Evolutionary conservation across 257 asterid genomes (phyloP).

Genomic region (Nicotiana noctiflora): DNA sequence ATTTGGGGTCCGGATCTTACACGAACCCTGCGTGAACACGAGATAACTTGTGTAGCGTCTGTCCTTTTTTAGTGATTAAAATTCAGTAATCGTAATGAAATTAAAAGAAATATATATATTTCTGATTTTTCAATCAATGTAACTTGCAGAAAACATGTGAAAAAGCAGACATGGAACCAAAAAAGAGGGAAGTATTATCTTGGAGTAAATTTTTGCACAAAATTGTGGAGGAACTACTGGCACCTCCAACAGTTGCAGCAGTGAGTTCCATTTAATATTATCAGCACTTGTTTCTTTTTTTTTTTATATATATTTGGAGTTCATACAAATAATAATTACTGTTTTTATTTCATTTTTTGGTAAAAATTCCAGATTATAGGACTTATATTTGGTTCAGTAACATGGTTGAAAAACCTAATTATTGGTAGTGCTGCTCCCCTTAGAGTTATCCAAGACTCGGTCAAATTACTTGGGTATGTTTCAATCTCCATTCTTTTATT

Average conservation of each 20-base stretch:
- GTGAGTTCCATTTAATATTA: slow-evolving; percentile 21
- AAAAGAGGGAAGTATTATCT: not conserved
- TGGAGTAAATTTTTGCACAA: slow-evolving; percentile 29
- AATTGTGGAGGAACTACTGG: slow-evolving; percentile 37
- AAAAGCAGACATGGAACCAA: not conserved
- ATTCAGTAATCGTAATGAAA: too few relatives aligned
- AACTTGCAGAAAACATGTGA: not conserved
- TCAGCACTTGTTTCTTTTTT: not conserved
- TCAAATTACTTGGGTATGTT: slow-evolving; percentile 60
- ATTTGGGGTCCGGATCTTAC: too few relatives aligned
- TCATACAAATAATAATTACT: not conserved
- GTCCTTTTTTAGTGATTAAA: too few relatives aligned
- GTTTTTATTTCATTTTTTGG: not conserved
- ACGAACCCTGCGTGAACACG: too few relatives aligned
- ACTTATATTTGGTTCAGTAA: slow-evolving; percentile 53
- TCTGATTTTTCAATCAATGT: not conserved
- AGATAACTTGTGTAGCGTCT: too few relatives aligned
- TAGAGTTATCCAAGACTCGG: slow-evolving; percentile 49
- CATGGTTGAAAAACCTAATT: slow-evolving; percentile 50
- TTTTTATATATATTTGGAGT: not conserved
- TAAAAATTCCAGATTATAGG: slow-evolving; percentile 46
- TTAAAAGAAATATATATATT: too few relatives aligned
- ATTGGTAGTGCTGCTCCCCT: slow-evolving; percentile 69
- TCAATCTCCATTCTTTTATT: not conserved
- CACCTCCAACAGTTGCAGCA: slow-evolving; percentile 65